These are phyloP conservation scores for Aspergillus ostianus DNA, from an alignment of 495 filamentous ascomycete genomes.

Conservation along the genomic window DNA sequence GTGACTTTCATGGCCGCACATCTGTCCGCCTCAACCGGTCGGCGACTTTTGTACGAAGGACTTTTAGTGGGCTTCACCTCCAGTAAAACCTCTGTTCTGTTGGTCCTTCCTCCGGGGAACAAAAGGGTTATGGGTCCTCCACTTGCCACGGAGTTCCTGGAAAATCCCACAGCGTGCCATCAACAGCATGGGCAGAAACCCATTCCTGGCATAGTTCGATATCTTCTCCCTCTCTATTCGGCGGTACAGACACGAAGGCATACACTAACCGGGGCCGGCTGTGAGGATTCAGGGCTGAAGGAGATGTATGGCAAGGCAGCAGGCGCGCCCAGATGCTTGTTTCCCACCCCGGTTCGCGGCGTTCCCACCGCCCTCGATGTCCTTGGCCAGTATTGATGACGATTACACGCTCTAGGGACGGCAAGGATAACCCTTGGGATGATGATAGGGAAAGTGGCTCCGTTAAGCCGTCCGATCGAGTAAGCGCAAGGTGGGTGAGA, in stretches of 20 bases:
- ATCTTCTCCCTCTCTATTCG: slow-evolving; percentile 7
- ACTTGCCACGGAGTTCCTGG: background rate
- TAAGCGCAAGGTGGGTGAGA: slow-evolving; percentile 34
- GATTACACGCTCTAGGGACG: background rate
- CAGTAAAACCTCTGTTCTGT: too few species aligned
- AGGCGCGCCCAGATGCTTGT: background rate
- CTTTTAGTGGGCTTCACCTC: too few species aligned
- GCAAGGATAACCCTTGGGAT: background rate
- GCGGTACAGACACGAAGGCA: background rate
- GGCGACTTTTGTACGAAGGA: too few species aligned
- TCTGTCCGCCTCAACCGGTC: too few species aligned
- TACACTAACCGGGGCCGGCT: background rate
- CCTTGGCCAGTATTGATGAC: background rate
- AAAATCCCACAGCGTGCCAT: slow-evolving; percentile 10
- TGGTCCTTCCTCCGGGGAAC: too few species aligned
- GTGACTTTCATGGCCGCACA: too few species aligned
- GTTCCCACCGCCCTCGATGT: background rate
- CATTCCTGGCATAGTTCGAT: slow-evolving; percentile 19
- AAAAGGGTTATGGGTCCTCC: too few species aligned
- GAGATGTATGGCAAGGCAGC: background rate
- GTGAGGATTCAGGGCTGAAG: background rate
- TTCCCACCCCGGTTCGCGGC: background rate
- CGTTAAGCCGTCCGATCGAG: slow-evolving; percentile 27
- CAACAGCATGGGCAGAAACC: slow-evolving; percentile 7
- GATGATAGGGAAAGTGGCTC: background rate